These are phyloP conservation scores for Fusarium sp. DNA, from an alignment of 2,329 filamentous ascomycete species.

Conservation along the genomic window DNA sequence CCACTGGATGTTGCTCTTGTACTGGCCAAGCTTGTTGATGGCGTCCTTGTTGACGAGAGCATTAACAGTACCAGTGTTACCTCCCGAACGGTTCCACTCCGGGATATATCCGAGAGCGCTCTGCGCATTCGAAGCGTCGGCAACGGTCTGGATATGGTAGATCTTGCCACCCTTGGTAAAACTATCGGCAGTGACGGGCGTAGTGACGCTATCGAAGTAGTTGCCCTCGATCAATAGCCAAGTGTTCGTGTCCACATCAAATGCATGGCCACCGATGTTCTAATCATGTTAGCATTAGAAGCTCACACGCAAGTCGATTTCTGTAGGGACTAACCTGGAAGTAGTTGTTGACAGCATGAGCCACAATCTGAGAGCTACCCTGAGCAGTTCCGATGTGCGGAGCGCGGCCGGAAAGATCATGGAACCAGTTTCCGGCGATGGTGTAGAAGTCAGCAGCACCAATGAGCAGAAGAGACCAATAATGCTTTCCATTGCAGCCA, in stretches of 20 bases:
- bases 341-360: conserved; percentile 75
- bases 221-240: conserved; percentile 70
- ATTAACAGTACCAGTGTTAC: neutral
- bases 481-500: conserved; percentile 70
- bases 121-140: conserved; percentile 41
- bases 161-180: conserved; percentile 41
- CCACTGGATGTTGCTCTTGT: conserved; percentile 42
- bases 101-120: conserved; percentile 43
- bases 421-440: conserved; percentile 71
- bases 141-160: conserved; percentile 48
- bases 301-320: too few species aligned
- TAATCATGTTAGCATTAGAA: conserved; percentile 39
- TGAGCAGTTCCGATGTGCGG: conserved; percentile 67
- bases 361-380: conserved; percentile 57
- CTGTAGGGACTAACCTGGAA: conserved; percentile 50
- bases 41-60: conserved; percentile 23
- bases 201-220: conserved; percentile 67
- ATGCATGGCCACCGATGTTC: conserved; percentile 66
- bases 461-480: conserved; percentile 71
- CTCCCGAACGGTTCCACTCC: conserved; percentile 43
- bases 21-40: conserved; percentile 34
- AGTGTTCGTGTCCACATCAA: conserved; percentile 62
- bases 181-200: conserved; percentile 46
- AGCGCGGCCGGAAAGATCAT: conserved; percentile 68
- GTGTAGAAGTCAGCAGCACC: conserved; percentile 59